Evolutionary conservation across 768 basidiomycete species (phyloP), one percentile per base, ranked within the genome.

Genomic region (Boletus pseudo-olivaceus): DNA sequence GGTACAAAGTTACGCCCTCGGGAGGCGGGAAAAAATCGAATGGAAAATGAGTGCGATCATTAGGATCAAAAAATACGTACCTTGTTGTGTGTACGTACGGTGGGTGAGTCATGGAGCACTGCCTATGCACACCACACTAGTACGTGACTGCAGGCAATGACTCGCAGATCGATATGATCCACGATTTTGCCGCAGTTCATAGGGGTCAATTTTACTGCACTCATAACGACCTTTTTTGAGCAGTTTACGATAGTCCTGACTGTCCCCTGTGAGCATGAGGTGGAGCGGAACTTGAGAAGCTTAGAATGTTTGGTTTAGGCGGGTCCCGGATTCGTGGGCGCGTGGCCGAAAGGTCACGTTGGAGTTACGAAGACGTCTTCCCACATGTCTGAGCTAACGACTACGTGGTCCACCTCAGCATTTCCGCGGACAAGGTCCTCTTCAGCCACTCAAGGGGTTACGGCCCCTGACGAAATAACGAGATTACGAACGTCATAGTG

Each of bases 341-440:
- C 45, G 19, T 56, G 20, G 43, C 41, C 38, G 19, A 38, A 40
- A 12, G 41, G 30, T 38, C 54, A 35, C 14, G 50, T 48, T 29
- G 39, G 34, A 15, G 46, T 42, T 33, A 54, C 19, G 48, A 40
- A 49, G 40, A 17, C 5, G 19, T n/a, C 51, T 64, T 64, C 56
- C 59, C 65, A 64, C 65, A 61, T 50, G 9, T 47, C 62, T 62
- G 56, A 67, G 54, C 40, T 62, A 67, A 51, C 59, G 43, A 53
- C 62, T 63, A 55, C 58, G 55, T 54, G 30, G 51, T 37, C 37
- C 48, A 33, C 20, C 15, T 27, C 51, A 3, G 7, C 51, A 52
- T 62, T 57, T 54, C 66, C 60, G 66, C 63, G 65, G 66, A 67
- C 41, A 54, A 51, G 38, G 11, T 47, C 51, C 45, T 12, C 50